phyloP scores from a whole-genome alignment of 768 basidiomycete genomes.

The Boletellus emodensis region DNA sequence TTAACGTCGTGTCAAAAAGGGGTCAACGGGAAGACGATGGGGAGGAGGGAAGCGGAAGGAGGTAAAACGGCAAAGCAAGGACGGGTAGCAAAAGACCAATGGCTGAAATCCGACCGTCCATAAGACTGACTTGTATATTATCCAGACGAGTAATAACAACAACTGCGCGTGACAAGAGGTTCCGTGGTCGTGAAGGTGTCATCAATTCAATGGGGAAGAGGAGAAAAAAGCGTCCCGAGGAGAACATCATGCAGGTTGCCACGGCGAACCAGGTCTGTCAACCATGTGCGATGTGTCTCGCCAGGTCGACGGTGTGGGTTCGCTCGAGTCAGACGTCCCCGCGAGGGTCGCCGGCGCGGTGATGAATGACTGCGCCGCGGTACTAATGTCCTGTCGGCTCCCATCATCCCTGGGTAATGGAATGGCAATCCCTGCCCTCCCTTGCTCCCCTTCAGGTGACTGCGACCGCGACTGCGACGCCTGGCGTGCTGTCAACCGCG shows the following conservation, averaged over 20 bases:
- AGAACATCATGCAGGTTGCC: conserved; percentile 36
- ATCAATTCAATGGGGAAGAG: too few relatives aligned
- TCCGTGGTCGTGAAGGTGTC: too few relatives aligned
- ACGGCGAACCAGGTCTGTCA: conserved; percentile 36
- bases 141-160: too few relatives aligned
- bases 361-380: conserved; percentile 64
- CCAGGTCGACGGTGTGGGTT: conserved; percentile 47
- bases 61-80: too few relatives aligned
- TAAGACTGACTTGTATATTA: too few relatives aligned
- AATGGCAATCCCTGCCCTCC: conserved; percentile 26
- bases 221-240: too few relatives aligned
- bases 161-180: too few relatives aligned
- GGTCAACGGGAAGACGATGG: too few relatives aligned
- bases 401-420: conserved; percentile 23
- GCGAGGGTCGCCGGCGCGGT: conserved; percentile 60
- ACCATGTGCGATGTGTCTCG: conserved; percentile 42
- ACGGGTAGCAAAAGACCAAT: too few relatives aligned
- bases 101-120: too few relatives aligned
- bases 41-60: too few relatives aligned
- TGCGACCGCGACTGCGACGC: conserved; percentile 9
- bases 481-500: conserved; percentile 18
- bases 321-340: conserved; percentile 52
- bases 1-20: too few relatives aligned
- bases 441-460: neutral
- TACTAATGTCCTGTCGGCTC: conserved; percentile 62